Conservation (phyloP, 305 asterid species). For the Andrographis paniculata region DNA sequence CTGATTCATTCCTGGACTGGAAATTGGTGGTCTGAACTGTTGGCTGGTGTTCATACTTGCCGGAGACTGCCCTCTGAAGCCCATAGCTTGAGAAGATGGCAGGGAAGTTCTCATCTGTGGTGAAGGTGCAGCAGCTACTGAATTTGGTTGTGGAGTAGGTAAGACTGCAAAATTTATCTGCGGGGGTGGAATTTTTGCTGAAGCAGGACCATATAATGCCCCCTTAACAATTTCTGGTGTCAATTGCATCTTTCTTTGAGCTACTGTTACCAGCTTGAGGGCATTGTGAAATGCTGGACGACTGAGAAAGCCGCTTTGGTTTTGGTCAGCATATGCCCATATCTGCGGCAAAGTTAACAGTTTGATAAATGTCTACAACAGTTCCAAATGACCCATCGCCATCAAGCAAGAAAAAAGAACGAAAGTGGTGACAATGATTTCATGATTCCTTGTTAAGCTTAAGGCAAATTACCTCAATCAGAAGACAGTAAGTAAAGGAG, state of each 20-base stretch:
- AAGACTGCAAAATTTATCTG: slow-evolving; percentile 47
- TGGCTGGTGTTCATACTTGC: slow-evolving; percentile 29
- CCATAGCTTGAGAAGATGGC: slow-evolving; percentile 26
- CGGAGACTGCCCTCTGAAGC: slow-evolving; percentile 49
- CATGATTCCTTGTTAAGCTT: neutral
- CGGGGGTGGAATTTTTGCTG: slow-evolving; percentile 87
- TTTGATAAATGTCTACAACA: slow-evolving; percentile 3
- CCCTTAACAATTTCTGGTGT: slow-evolving; percentile 86
- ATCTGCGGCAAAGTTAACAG: slow-evolving; percentile 44
- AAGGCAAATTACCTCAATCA: neutral
- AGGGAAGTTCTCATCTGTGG: neutral
- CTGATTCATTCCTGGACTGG: slow-evolving; percentile 42
- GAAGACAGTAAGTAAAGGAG: neutral
- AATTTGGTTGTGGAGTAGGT: slow-evolving; percentile 43
- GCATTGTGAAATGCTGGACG: slow-evolving; percentile 83
- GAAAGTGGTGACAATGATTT: neutral
- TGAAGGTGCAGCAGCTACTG: slow-evolving; percentile 25
- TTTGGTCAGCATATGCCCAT: slow-evolving; percentile 79
- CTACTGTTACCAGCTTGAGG: slow-evolving; percentile 94
- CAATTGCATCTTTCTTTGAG: slow-evolving; percentile 88
- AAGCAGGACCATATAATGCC: slow-evolving; percentile 79
- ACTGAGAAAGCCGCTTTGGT: slow-evolving; percentile 53
- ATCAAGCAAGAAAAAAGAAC: neutral
- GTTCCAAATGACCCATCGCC: neutral
- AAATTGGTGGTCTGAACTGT: slow-evolving; percentile 26